Base-by-base conservation (phyloP, 495 filamentous ascomycete species). In the Penicillium longicatenatum region DNA sequence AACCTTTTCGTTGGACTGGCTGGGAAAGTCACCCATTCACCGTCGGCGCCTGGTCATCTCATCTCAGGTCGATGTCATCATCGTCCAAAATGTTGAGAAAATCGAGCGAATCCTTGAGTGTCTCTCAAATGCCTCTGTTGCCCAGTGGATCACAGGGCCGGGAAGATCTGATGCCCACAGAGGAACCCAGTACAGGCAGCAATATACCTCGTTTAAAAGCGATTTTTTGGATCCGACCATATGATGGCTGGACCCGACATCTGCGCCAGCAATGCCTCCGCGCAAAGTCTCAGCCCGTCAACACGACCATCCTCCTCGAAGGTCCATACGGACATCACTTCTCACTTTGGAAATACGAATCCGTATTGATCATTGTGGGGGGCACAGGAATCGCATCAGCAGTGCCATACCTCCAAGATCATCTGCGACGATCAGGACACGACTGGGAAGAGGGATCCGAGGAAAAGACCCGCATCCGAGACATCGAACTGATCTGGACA, bases 21-120 rank as follows among this genome's bases (percentile, higher is more conserved):
- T 86, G 83, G 81, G 80, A 86, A 57, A 84, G 74, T 50, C 84
- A 87, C 55, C 84, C 84, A 0, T 87, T 87, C 56, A 86, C 84
- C 0, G 64, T 86, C 6, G 82, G 80, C 3, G 62, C 67, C 19
- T 80, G 76, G 78, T 67, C 57, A 11, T 70, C 68, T 30, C 58
- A 70, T 12, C n/a, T 57, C 14, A 61, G 47, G 3, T 43, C 52
- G 17, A 44, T 31, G 0, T 35, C 51, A 37, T 42, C 53, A 1
- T 37, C 53, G 5, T 39, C 37, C 14, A 17, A 5, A n/a, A 26
- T 35, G 6, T 14, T 16, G 0, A 17, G 48, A 10, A 67, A 66
- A 16, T 17, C 26, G 9, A 29, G 50, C n/a, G 49, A 61, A 10
- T 29, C 33, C 0, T 7, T 63, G 6, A 69, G 74, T 24, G 54